Base-by-base conservation (phyloP, 1,139 yeast species). In the Saccharomyces hybrid region DNA sequence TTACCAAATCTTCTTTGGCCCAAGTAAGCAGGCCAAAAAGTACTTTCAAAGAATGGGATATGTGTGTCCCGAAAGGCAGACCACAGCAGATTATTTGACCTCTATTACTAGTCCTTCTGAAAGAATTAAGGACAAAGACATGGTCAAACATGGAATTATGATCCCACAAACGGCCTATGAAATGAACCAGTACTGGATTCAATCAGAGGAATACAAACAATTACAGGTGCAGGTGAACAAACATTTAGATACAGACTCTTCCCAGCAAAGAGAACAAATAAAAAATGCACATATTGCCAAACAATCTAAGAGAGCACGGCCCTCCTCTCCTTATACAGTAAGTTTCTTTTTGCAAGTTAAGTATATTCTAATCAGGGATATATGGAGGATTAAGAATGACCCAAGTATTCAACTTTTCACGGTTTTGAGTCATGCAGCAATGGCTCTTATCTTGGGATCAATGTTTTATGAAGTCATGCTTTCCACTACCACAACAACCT, bases 151-250 rank as follows among this genome's bases (percentile, higher is more conserved):
- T 13, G 90, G 88, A 1, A 77, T 62, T 56, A 48, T 48, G 50
- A 89, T 84, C 42, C 95, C 95, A 38, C 74, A 77, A 55, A 81
- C 89, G 6, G 78, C 91, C 4, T 72, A 73, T 50, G 93, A 86
- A 63, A 86, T 86, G 66, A 82, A 80, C 54, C 72, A 71, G 2
- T 77, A 78, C 64, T 87, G 93, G 93, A 76, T 73, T 60, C 68
- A 72, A 13, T 83, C 89, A 3, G 75, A 78, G 4, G 79, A 82
- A 57, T 79, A 80, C 63, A 62, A 67, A 1, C 66, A 65, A 5
- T 66, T 78, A n/a, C 52, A 69, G 26, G 53, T 53, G 16, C 78
- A 78, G 52, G 71, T 78, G 59, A 78, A 75, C 16, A 65, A 65
- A 16, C 73, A 66, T 61, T 55, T 44, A 50, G 55, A 38, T 28